Percentiles rank a stretch among this genome's conserved stretches.
Evolutionary conservation across 345 rosid genomes (phyloP).

Genomic region (Conringia planisiliqua): DNA sequence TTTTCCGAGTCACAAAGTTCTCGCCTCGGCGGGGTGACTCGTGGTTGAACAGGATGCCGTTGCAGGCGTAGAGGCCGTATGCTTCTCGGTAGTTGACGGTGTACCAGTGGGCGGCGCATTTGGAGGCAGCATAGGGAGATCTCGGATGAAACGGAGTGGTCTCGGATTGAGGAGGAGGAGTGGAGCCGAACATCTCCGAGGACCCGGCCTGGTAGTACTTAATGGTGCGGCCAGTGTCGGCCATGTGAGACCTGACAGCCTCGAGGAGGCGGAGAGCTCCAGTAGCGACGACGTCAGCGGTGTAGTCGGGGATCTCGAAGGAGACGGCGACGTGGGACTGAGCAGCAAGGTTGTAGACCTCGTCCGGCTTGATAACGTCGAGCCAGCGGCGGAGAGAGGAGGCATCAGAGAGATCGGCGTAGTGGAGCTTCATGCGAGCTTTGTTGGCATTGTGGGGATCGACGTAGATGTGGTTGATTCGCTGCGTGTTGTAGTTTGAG

Average conservation of each 20-base stretch:
- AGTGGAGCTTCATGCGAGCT: conserved; percentile 89
- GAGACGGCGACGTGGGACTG: conserved; percentile 96
- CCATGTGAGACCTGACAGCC: conserved; percentile 84
- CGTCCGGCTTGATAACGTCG: conserved; percentile 78
- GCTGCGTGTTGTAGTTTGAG: conserved; percentile 96
- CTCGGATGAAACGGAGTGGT: conserved; percentile 73
- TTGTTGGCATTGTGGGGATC: conserved; percentile 90
- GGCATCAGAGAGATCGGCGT: conserved; percentile 81
- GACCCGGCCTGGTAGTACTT: conserved; percentile 86
- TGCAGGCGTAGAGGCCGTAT: conserved; percentile 78
- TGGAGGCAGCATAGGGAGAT: conserved; percentile 87
- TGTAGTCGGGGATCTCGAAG: conserved; percentile 94
- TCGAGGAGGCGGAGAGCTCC: conserved; percentile 92
- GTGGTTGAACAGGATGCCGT: conserved; percentile 87
- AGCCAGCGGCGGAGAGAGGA: conserved; percentile 98
- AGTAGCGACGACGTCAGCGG: conserved; percentile 92
- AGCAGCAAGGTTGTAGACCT: conserved; percentile 93
- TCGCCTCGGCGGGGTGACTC: conserved; percentile 85
- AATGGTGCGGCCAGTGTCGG: conserved; percentile 54
- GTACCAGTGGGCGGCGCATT: conserved; percentile 89
- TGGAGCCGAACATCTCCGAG: conserved; percentile 87
- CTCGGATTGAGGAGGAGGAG: conserved; percentile 82
- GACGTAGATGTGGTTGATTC: conserved; percentile 90
- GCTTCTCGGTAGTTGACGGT: conserved; percentile 86
- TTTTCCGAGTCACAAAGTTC: conserved; percentile 84